Evolutionary conservation across 2,329 filamentous ascomycete species (phyloP), one percentile per base, ranked within the genome.

Genomic region (Venturiaceae sp.): DNA sequence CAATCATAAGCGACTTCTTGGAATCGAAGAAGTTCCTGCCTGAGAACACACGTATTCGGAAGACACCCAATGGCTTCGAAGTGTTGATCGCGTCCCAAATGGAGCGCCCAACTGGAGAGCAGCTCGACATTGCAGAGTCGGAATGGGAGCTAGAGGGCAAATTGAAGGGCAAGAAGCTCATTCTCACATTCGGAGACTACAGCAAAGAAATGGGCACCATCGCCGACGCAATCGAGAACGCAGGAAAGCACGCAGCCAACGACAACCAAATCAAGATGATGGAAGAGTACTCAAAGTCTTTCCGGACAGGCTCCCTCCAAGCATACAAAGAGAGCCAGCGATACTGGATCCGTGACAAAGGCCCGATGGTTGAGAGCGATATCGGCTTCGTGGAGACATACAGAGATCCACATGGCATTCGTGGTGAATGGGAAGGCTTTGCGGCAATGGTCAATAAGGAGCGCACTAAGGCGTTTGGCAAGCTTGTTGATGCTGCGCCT

Each of bases 401-500:
- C 63, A 69, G 78, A 52, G 80, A 82, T 62, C 79, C 79, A 2
- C 74, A 79, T 60, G 79, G 78, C 23, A 75, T 79, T 19, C 74
- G 79, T 46, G 76, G 76, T 11, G 79, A 82, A 61, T 82, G 77
- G 74, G 75, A 80, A 67, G 79, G 77, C 9, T 78, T 81, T 55
- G 74, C 72, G 6, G 72, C 75, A 60, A 77, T 89, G 72, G 87
- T 97, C 50, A 97, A 97, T 73, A 80, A 92, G 67, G 92, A 96
- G 71, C 85, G 92, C 21, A 99, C 92, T 1, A 83, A 82, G 60
- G 90, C 92, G 1, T 97, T 97, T 68, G 87, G 87, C 7, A 86
- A 88, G 64, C 82, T 97, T 1, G 94, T 97, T 4, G 80, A 85
- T 21, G 85, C 85, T 28, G 92, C 94, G 0, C 87, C 91, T 11